Conservation (phyloP, 2,329 filamentous ascomycete genomes). For the Ophiocordyceps polyrhachis-furcata region DNA sequence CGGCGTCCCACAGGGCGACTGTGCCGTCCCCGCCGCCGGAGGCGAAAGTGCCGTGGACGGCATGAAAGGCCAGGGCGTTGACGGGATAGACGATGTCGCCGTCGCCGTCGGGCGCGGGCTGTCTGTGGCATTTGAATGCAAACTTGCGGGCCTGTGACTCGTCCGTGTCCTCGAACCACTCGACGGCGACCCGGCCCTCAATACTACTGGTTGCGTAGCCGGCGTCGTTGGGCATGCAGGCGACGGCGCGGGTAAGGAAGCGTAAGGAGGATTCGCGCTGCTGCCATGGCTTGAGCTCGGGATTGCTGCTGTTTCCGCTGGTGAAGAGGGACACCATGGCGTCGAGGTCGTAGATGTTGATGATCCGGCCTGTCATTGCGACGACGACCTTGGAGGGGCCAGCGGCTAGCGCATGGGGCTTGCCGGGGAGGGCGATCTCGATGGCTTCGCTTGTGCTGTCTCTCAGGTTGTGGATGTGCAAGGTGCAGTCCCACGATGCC, state of each 20-base stretch:
- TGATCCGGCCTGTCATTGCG: conserved; percentile 83
- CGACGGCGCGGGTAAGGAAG: conserved; percentile 83
- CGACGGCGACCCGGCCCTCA: conserved; percentile 86
- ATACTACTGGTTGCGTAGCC: conserved; percentile 88
- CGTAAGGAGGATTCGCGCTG: conserved; percentile 84
- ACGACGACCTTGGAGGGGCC: conserved; percentile 72
- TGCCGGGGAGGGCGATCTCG: conserved; percentile 56
- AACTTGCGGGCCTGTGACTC: conserved; percentile 88
- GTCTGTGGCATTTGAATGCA: conserved; percentile 95
- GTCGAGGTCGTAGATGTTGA: conserved; percentile 83
- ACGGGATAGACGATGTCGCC: conserved; percentile 80
- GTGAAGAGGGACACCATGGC: conserved; percentile 39
- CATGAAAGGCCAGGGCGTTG: conserved; percentile 78
- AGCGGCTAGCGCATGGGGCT: conserved; percentile 73
- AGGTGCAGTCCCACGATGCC: conserved; percentile 80
- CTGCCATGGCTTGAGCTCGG: conserved; percentile 64
- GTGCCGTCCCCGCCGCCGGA: conserved; percentile 79
- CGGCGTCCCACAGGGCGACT: conserved; percentile 84
- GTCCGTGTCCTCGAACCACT: conserved; percentile 85
- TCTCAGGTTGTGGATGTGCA: conserved; percentile 61
- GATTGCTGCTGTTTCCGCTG: conserved; percentile 18
- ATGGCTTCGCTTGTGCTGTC: conserved; percentile 35
- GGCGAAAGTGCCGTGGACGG: conserved; percentile 66
- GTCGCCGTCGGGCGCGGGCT: conserved; percentile 42
- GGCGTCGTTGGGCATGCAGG: conserved; percentile 91